Base-by-base conservation (phyloP, 2,329 filamentous ascomycete species). In the Fusarium phyllophilum region DNA sequence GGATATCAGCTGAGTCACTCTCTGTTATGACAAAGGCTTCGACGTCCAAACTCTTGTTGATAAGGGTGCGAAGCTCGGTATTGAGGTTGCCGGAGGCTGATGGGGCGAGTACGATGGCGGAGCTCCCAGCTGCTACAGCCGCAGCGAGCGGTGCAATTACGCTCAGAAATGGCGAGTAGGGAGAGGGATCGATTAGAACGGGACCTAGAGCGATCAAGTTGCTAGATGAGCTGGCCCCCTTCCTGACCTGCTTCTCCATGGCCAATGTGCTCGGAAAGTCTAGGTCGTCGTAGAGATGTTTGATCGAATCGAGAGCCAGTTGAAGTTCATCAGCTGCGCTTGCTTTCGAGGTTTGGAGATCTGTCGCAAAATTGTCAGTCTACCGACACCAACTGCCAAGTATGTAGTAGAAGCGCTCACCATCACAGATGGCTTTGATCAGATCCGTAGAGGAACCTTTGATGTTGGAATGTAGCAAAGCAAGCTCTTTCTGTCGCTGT, bases 401-500 rank as follows among this genome's bases (percentile, higher is more conserved):
- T 17, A 11, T n/a, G 14, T n/a, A 31, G 1, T 22, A 31, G 26
- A 12, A 7, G 33, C 5, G 18, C 44, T 51, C 36, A 60, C 57
- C 39, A 6, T 54, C 22, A 1, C 57, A 39, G 10, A 62, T 51
- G 1, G 57, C 57, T 26, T 11, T 36, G 7, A 66, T 54, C 14
- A 66, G 4, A 22, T 24, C 22, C 0, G 33, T 18, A 13, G 57
- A 62, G 0, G 13, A 36, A 5, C 51, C 24, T 4, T 52, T 62
- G 22, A 54, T 24, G 8, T 62, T 62, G n/a, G 57, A 3, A 24
- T 66, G 62, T 6, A 66, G n/a, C 8, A 26, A 52, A 11, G 57
- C 12, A 20, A 66, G 57, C 31, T 62, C 62, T 22, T 66, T 66
- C 18, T 66, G 62, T 20, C 57, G 57, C 22, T 66, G 62, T 4